These are phyloP conservation scores for Zea luxurians DNA, from an alignment of 176 grass and related monocot species.

Conservation along the genomic window DNA sequence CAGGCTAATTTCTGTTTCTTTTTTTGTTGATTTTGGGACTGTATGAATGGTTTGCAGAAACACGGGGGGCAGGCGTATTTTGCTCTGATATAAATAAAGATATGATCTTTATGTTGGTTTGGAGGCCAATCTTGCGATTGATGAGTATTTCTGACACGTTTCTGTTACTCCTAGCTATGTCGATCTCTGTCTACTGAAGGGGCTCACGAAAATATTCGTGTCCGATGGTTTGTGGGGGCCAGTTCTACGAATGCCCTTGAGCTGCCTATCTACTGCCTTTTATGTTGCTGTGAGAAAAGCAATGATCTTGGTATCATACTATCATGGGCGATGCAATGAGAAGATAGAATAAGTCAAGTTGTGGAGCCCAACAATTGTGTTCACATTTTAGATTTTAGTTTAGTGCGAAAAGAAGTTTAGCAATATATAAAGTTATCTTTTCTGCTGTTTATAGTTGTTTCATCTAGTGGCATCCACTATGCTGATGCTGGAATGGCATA, in stretches of 20 bases:
- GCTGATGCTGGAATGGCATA: neutral
- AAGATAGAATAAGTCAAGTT: too few relatives aligned
- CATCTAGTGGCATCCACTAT: too few relatives aligned
- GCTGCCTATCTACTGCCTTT: conserved; percentile 7
- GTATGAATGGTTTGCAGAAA: neutral
- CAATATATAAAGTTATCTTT: too few relatives aligned
- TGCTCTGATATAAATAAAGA: neutral
- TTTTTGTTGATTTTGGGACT: neutral
- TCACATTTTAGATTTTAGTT: too few relatives aligned
- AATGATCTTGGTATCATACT: conserved; percentile 11
- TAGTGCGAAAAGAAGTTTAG: too few relatives aligned
- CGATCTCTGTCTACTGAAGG: neutral
- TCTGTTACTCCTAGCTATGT: neutral
- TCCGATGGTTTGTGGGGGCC: conserved; percentile 30
- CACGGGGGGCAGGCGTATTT: neutral
- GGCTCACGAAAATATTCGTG: too few relatives aligned
- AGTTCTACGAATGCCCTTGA: conserved; percentile 12
- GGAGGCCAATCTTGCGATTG: neutral
- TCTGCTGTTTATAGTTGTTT: too few relatives aligned
- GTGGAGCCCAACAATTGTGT: too few relatives aligned
- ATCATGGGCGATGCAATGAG: conserved; percentile 12
- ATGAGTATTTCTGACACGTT: neutral
- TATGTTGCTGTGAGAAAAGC: conserved; percentile 4
- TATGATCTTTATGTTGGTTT: conserved; percentile 13
- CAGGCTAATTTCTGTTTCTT: neutral